phyloP scores from a whole-genome alignment of 192 early-diverging fungal species.

The Glomus cerebriforme region DNA sequence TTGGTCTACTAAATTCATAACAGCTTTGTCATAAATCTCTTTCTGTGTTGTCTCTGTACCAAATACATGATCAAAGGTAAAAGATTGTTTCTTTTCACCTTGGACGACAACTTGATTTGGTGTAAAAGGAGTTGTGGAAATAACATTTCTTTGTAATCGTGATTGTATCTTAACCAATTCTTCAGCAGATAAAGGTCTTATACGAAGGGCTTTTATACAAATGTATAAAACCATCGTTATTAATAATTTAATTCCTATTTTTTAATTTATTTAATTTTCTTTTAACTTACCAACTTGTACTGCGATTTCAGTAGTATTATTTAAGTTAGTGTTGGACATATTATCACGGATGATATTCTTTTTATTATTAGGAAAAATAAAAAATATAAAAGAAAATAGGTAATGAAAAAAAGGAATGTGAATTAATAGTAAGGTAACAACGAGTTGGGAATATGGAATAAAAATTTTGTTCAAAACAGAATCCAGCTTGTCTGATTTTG shows the following conservation, averaged over 20 bases:
- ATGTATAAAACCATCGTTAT: too few species aligned
- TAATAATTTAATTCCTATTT: not conserved
- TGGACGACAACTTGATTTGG: conserved; percentile 8
- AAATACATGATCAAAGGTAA: conserved; percentile 72
- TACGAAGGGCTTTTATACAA: not conserved
- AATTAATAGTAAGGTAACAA: not conserved
- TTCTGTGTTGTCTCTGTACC: conserved; percentile 58
- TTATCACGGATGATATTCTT: not conserved
- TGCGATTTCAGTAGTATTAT: not conserved
- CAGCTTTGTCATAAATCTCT: conserved; percentile 55
- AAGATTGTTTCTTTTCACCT: conserved; percentile 36
- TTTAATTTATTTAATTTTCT: not conserved
- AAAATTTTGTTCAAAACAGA: not conserved
- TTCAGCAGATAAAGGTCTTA: not conserved
- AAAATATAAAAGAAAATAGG: not conserved
- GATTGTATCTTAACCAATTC: not conserved
- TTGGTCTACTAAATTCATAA: conserved; percentile 46
- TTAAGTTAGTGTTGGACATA: not conserved
- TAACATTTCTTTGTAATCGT: not conserved
- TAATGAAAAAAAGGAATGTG: not conserved
- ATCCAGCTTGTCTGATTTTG: not conserved
- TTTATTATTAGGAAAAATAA: not conserved
- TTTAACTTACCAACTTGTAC: not conserved
- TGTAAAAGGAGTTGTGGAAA: not conserved
- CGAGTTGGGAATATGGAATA: not conserved